Evolutionary conservation across 179 eudicot species (phyloP).

Genomic region (Heliamphora pulchella): DNA sequence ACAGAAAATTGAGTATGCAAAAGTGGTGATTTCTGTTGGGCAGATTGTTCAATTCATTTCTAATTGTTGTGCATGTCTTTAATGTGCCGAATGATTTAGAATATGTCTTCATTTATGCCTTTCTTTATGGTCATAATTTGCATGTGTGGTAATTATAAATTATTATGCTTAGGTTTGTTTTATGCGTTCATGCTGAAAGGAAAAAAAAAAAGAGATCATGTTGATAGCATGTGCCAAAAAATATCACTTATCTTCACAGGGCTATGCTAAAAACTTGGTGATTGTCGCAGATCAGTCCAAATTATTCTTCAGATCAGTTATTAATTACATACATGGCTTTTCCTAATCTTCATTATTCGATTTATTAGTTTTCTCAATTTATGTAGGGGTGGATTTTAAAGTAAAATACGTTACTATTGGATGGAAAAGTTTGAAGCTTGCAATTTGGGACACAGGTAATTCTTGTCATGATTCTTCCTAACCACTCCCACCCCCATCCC

Average conservation of each 20-base stretch:
- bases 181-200: neutral
- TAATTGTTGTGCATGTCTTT: neutral
- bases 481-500: neutral
- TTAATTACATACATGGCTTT: neutral
- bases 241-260: neutral
- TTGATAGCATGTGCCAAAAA: neutral
- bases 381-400: slow-evolving; percentile 45
- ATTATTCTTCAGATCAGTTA: neutral
- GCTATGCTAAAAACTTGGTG: neutral
- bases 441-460: slow-evolving; percentile 54
- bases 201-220: neutral
- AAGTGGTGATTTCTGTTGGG: neutral
- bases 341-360: neutral
- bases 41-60: neutral
- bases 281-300: neutral
- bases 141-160: neutral
- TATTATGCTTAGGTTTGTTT: neutral
- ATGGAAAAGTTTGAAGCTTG: slow-evolving; percentile 46
- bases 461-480: neutral
- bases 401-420: slow-evolving; percentile 36
- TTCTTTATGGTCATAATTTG: neutral
- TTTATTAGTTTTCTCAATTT: neutral
- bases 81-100: neutral
- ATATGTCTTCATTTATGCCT: no score
- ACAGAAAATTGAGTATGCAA: neutral